Evolutionary conservation across 129 eudicot genomes (phyloP), one percentile per base, ranked within the genome.

Genomic region (Lonicera japonica): DNA sequence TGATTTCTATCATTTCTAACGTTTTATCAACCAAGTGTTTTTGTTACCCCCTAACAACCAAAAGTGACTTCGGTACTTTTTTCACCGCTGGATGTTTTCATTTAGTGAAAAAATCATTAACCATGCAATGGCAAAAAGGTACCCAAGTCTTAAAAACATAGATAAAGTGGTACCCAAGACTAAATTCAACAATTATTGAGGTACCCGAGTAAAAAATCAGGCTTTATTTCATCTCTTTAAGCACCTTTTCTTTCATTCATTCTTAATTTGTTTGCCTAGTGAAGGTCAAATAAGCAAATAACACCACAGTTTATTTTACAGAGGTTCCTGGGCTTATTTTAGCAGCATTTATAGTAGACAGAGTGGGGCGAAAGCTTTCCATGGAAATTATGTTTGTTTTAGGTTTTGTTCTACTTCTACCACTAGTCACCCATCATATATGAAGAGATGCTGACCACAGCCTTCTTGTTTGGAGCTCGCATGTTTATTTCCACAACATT

Each of bases 241-340:
- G 50, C 13, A 43, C 2, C 50, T 43, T 43, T 8, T 14, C 50
- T 29, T 29, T 29, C 36, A 6, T 29, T 29, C 36, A 29, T 29
- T 29, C 36, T n/a, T n/a, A n/a, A n/a, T n/a, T n/a, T n/a, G n/a
- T 6, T 29, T 29, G 36, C 36, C 6, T 29, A 29, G 6, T 29
- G 36, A 4, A 45, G 15, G 50, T 45, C 50, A 45, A n/a, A n/a
- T n/a, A n/a, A n/a, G n/a, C n/a, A 15, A n/a, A n/a, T n/a, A n/a
- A n/a, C n/a, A n/a, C n/a, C n/a, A n/a, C 3, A 50, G 54, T 14
- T 50, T 50, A 50, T 24, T 56, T 68, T 59, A 25, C 87, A 80
- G 95, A 83, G 76, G 57, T 87, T 66, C 96, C 96, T n/a, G 96
- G 89, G 68, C 80, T 88, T 65, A 68, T 73, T 63, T 54, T 88